Conservation (phyloP, 148 eudicot species). For the Bassia scoparia region DNA sequence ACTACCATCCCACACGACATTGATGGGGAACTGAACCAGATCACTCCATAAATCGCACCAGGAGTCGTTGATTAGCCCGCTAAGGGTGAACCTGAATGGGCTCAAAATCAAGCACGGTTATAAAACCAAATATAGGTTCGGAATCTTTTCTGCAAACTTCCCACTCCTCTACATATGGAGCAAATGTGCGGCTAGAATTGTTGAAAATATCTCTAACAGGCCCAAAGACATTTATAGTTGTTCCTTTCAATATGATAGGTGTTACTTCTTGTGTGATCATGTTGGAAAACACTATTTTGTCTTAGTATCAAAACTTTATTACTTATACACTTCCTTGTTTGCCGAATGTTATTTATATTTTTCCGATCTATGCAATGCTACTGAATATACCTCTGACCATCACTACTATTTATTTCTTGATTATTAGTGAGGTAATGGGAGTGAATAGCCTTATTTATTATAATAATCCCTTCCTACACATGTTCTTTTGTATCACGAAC, state of each 20-base stretch:
- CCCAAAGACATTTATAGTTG: slow-evolving; percentile 19
- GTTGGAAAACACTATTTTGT: slow-evolving; percentile 10
- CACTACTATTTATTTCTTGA: no score
- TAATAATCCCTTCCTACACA: no score
- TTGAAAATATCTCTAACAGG: slow-evolving; percentile 13
- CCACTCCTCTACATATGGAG: not conserved
- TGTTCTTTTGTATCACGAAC: not conserved
- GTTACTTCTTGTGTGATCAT: slow-evolving; percentile 6
- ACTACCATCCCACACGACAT: no score
- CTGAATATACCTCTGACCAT: no score
- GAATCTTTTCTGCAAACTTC: slow-evolving; percentile 3
- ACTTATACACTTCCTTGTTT: not conserved
- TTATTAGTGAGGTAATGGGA: not conserved
- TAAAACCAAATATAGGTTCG: no score
- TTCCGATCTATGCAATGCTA: not conserved
- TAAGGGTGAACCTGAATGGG: no score
- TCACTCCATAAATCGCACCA: no score
- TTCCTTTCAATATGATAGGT: slow-evolving; percentile 18
- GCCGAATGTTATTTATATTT: not conserved
- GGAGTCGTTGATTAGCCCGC: no score
- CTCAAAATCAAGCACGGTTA: no score
- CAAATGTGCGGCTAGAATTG: slow-evolving; percentile 7
- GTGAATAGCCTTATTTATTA: not conserved
- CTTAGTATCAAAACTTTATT: not conserved
- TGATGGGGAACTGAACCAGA: no score